These are phyloP conservation scores for Clausena lansium DNA, from an alignment of 345 rosid genomes.

Conservation along the genomic window DNA sequence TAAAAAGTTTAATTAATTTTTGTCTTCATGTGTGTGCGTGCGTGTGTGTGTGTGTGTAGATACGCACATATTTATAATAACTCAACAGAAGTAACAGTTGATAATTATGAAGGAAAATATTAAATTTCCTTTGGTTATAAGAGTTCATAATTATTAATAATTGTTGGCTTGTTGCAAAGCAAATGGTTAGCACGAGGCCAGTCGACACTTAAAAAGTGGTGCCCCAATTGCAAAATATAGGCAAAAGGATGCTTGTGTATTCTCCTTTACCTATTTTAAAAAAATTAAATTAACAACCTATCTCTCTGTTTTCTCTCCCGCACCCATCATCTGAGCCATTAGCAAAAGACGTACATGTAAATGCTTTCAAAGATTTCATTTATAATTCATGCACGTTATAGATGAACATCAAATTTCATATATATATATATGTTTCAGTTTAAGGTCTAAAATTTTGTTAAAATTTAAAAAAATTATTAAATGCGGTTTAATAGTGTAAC, in stretches of 20 bases:
- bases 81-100: neutral
- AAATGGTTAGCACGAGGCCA: conserved; percentile 31
- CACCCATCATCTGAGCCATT: neutral
- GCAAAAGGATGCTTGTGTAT: neutral
- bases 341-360: neutral
- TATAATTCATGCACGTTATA: too few species aligned
- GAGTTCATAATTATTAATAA: neutral
- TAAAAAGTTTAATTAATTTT: too few species aligned
- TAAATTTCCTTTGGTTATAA: neutral
- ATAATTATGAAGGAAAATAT: neutral
- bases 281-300: neutral
- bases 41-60: too few species aligned
- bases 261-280: neutral
- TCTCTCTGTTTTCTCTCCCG: neutral
- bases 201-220: conserved; percentile 28
- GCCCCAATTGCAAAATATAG: conserved; percentile 14
- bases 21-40: too few species aligned
- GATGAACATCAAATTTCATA: too few species aligned
- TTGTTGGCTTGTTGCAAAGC: neutral
- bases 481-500: too few species aligned
- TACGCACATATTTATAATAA: too few species aligned
- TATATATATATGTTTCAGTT: too few species aligned
- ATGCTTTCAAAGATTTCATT: too few species aligned
- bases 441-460: too few species aligned
- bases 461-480: too few species aligned